A percentile compares a stretch with the other conserved stretches of the same genome.
Conservation (phyloP, 305 asterid genomes). For the Euphrasia arctica region DNA sequence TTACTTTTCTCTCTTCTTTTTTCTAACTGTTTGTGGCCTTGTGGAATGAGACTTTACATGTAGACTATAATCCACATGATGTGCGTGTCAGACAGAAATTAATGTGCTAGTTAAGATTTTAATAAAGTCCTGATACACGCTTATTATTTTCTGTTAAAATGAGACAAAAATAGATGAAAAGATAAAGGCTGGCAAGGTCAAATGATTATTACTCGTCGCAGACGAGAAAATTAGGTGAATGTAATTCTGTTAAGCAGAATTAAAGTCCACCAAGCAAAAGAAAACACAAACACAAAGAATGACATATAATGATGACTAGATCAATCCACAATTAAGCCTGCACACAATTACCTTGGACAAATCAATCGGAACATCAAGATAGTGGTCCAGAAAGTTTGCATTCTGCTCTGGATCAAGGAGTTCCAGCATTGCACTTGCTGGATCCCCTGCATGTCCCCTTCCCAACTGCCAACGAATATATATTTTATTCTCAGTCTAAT, state of each 20-base stretch:
- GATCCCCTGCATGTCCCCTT: slow-evolving; percentile 97
- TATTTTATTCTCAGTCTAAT: slow-evolving; percentile 20
- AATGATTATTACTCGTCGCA: no score
- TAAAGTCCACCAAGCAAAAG: slow-evolving; percentile 1
- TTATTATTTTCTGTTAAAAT: not conserved
- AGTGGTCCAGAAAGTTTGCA: slow-evolving; percentile 96
- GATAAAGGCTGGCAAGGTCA: not conserved
- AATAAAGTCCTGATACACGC: not conserved
- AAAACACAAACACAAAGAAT: slow-evolving; percentile 12
- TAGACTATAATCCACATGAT: no score
- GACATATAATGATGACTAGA: slow-evolving; percentile 9
- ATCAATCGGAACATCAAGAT: slow-evolving; percentile 97
- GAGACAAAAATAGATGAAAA: not conserved
- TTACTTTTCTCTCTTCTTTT: no score
- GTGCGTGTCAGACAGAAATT: no score
- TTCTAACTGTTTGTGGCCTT: no score
- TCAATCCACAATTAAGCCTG: slow-evolving; percentile 8
- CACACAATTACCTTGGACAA: slow-evolving; percentile 82
- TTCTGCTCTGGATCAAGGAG: slow-evolving; percentile 37
- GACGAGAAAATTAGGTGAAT: slow-evolving; percentile 1
- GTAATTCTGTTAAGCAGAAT: slow-evolving; percentile 10
- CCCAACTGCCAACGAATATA: slow-evolving; percentile 74
- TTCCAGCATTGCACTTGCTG: slow-evolving; percentile 99
- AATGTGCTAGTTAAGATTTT: not conserved
- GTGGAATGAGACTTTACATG: no score